These are phyloP conservation scores for Umbelopsis sp. DNA, from an alignment of 371 early-diverging fungal genomes.

Conservation along the genomic window DNA sequence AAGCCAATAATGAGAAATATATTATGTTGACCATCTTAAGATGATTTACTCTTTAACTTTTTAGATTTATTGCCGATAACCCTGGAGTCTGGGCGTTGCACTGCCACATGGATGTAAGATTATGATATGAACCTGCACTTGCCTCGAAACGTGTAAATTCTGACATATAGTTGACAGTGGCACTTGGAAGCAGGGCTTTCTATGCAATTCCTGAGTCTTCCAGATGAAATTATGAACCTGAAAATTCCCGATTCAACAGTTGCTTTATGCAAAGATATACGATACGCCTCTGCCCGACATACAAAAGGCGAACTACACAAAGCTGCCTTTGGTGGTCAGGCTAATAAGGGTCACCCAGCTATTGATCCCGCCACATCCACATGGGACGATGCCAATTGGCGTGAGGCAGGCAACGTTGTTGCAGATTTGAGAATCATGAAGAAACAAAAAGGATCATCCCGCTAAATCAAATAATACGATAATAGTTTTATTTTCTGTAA, in stretches of 20 bases:
- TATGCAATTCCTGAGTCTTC: constrained; percentile 7
- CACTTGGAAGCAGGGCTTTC: constrained; percentile 15
- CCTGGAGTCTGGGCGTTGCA: constrained; percentile 22
- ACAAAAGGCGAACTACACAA: background rate
- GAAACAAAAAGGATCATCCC: background rate
- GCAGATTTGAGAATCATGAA: background rate
- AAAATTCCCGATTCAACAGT: background rate
- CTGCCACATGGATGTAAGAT: constrained; percentile 22
- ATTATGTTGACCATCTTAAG: no score
- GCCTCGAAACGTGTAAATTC: background rate
- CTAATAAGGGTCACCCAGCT: background rate
- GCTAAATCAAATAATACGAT: no score
- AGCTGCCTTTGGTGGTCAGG: background rate
- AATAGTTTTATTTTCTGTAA: no score
- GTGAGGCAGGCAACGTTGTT: constrained; percentile 7
- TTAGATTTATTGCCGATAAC: constrained; percentile 20
- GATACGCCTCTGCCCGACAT: background rate
- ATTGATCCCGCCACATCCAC: background rate
- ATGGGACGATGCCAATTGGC: background rate
- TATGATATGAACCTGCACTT: background rate
- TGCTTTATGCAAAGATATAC: background rate
- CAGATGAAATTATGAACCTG: background rate
- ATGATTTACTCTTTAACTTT: background rate
- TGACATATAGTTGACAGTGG: background rate
- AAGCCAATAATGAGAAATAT: background rate